Evolutionary conservation across 129 eudicot species (phyloP), one percentile per base, ranked within the genome.

Genomic region (Ambrosia artemisiifolia): DNA sequence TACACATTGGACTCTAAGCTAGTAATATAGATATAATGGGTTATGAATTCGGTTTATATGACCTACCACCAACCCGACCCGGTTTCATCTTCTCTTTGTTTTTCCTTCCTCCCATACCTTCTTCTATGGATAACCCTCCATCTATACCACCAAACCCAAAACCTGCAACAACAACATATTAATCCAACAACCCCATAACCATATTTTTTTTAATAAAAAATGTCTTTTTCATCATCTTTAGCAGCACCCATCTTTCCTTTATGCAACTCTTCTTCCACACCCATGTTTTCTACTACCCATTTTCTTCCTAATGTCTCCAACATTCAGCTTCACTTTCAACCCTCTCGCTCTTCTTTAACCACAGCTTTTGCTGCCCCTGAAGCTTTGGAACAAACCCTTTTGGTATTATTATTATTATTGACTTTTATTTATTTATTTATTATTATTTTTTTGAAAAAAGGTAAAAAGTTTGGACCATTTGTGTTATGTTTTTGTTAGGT

Each of bases 151-250:
- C 47, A 71, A 17, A 71, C 69, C 63, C 1, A 56, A 16, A 68
- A n/a, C 42, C 51, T 74, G 57, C 68, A 59, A 16, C 30, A 59
- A 34, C 19, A 7, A 36, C 3, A 12, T 3, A 60, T 28, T 32
- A 10, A 30, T 4, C 13, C 13, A 2, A 3, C 56, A 63, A 63
- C 16, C 70, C 17, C 5, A 4, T 46, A n/a, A n/a, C n/a, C n/a
- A n/a, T n/a, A n/a, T n/a, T n/a, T n/a, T n/a, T n/a, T n/a, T n/a
- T n/a, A n/a, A n/a, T n/a, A n/a, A 17, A 61, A 62, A 54, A 89
- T 89, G 96, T 85, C 96, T 36, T 77, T 83, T 73, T 89, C 96
- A 5, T 75, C 89, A 30, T 86, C 90, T 47, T 48, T 84, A 36
- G 81, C 92, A 13, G 20, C 92, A 19, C 35, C 83, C 3, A 38